Evolutionary conservation across 2,329 filamentous ascomycete genomes (phyloP), one percentile per base, ranked within the genome.

Genomic region (Fusarium sambucinum): DNA sequence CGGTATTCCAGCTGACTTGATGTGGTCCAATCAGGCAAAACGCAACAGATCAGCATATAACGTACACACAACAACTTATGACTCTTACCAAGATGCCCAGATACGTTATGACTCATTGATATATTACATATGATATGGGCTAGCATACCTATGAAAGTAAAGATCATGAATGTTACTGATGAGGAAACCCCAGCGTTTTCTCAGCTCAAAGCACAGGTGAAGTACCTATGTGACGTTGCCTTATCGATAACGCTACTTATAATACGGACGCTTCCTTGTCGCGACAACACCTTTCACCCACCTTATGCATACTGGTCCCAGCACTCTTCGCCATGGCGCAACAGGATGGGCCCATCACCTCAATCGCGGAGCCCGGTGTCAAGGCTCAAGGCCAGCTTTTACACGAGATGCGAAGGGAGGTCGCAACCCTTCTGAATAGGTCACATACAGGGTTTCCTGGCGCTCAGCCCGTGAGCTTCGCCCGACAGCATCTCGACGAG

Each of bases 401-500:
- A 46, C 76, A 79, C 27, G 73, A 81, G 19, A 88, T 97, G 79
- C 90, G 91, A 62, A 82, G 83, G 62, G 90, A 93, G 76, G 92
- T 97, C 60, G 91, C 92, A 27, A 76, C 84, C 8, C 85, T 97
- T 44, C 87, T 99, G n/a, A 85, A 86, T 19, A 87, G 94, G 72
- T 84, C 85, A 53, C 89, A 87, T 70, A 81, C 82, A 25, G 85
- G 81, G 68, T 99, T 99, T 73, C 94, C 96, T 1, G 96, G 89
- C 74, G 95, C 96, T 52, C 96, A 99, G 79, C 96, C 96, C 16
- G 94, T 99, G 69, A 97, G 93, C 75, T 99, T 99, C 77, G 86
- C 92, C 55, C 86, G 91, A 59, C 85, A 88, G 73, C 96, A 99
- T 79, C 80, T 98, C 12, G 82, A 89, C n/a, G 94, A 96, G 81